Base-by-base conservation (phyloP, 192 early-diverging fungal species). In the Coemansia sp. region DNA sequence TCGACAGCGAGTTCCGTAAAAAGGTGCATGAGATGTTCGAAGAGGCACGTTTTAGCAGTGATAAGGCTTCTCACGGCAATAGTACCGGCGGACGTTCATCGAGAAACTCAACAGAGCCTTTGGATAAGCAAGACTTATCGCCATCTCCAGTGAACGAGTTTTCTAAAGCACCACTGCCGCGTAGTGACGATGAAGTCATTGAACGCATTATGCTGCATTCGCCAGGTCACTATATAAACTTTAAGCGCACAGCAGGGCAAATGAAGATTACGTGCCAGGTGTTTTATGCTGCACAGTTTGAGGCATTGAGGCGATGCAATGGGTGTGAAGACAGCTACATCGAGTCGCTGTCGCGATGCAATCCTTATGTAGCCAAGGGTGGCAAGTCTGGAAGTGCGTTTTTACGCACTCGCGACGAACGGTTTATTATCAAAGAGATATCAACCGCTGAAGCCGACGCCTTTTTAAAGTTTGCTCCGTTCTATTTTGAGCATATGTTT, bases 301-400 rank as follows among this genome's bases (percentile, higher is more conserved):
- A 96, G 69, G 89, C 86, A 0, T 61, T 97, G 48, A 82, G 95
- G 16, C 82, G 86, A 6, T 87, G 88, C 47, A 90, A 91, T 53
- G 91, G 89, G 7, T 88, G 89, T 46, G 90, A 92, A 23, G 85
- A 87, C 46, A 86, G 80, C 33, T 96, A 86, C 59, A 84, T 93
- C 21, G 85, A 91, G 63, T 94, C 92, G 0, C 65, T 97, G 10
- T 85, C 92, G 8, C 81, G 90, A n/a, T 97, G 95, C 62, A 78
- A 88, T 50, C 81, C 84, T 40, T 96, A 92, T 84, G 84, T 90
- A 57, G 83, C 88, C 4, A 72, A 68, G 6, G 95, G 95, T 11
- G 95, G 95, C 18, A 96, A 96, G 59, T 92, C 90, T 3, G 93
- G 95, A 40, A 92, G 92, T 0, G 83, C 86, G 10, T 97, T 97